Percentiles rank a stretch among this genome's conserved stretches.
Conservation (phyloP, 2,329 filamentous ascomycete genomes). For the Stromatinia cepivora region DNA sequence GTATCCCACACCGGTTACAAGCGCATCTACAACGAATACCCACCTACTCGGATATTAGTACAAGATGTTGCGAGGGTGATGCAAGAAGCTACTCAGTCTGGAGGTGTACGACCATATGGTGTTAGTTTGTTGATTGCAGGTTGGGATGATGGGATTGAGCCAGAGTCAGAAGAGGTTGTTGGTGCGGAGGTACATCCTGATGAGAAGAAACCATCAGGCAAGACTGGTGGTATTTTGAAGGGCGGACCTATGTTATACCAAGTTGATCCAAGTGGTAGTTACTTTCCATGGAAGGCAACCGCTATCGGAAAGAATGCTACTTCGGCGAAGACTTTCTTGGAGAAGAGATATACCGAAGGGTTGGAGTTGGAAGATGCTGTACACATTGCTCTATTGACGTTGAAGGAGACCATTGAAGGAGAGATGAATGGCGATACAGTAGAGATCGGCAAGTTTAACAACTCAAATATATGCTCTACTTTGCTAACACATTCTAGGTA, state of each 20-base stretch:
- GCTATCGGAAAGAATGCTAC: slow-evolving; percentile 98
- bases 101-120: slow-evolving; percentile 94
- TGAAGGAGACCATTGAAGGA: slow-evolving; percentile 99
- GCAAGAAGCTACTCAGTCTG: slow-evolving; percentile 98
- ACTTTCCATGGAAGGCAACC: slow-evolving; percentile 99
- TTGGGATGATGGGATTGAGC: slow-evolving; percentile 96
- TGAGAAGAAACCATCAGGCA: slow-evolving; percentile 74
- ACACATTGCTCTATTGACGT: slow-evolving; percentile 92
- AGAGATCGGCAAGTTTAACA: slow-evolving; percentile 76
- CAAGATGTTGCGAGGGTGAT: slow-evolving; percentile 97
- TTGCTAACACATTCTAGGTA: slow-evolving; percentile 58
- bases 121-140: slow-evolving; percentile 94
- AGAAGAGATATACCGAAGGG: slow-evolving; percentile 98
- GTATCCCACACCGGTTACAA: slow-evolving; percentile 98
- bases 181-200: slow-evolving; percentile 57
- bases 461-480: slow-evolving; percentile 9
- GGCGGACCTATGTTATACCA: slow-evolving; percentile 97
- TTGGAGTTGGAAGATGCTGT: slow-evolving; percentile 97
- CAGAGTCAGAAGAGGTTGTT: slow-evolving; percentile 67
- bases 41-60: slow-evolving; percentile 97
- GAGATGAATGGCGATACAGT: slow-evolving; percentile 99
- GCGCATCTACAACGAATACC: slow-evolving; percentile 99
- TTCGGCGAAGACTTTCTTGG: slow-evolving; percentile 96
- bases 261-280: slow-evolving; percentile 97
- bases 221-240: slow-evolving; percentile 94